Evolutionary conservation across 2,329 filamentous ascomycete species (phyloP).

Genomic region (Aspergillus melleus): DNA sequence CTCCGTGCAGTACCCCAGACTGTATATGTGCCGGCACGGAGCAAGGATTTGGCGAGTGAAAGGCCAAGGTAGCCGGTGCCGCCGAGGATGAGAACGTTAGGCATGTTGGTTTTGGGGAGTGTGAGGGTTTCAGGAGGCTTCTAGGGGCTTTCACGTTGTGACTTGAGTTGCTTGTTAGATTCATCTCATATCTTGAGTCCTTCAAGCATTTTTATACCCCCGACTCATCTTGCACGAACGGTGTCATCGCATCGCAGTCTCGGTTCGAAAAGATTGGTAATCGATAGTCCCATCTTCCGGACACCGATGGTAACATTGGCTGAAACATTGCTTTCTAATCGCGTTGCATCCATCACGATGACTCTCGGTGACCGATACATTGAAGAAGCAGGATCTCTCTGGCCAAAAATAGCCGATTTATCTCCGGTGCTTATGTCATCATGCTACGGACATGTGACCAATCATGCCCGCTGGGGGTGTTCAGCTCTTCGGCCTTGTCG

Average conservation of each 20-base stretch:
- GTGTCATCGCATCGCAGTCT: too few relatives aligned
- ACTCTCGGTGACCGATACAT: background rate
- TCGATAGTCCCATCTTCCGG: background rate
- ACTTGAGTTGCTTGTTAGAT: background rate
- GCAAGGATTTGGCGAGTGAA: conserved; percentile 19
- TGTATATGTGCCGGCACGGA: conserved; percentile 30
- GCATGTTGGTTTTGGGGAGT: conserved; percentile 20
- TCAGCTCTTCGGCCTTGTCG: too few relatives aligned
- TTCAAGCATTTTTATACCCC: background rate
- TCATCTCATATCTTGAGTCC: background rate
- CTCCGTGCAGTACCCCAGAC: conserved; percentile 40
- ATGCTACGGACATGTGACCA: too few relatives aligned
- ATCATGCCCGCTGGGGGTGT: too few relatives aligned
- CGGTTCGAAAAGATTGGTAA: background rate
- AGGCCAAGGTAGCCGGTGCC: conserved; percentile 36
- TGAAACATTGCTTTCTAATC: too few relatives aligned
- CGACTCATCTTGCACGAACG: background rate
- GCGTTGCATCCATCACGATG: too few relatives aligned
- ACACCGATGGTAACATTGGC: too few relatives aligned
- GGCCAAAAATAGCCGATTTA: too few relatives aligned
- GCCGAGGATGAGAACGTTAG: conserved; percentile 34
- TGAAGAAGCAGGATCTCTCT: too few relatives aligned
- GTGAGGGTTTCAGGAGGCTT: background rate
- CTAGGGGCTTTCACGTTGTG: too few relatives aligned
- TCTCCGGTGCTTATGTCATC: too few relatives aligned